Evolutionary conservation across 208 protist genomes (phyloP).

Genomic region (Trypanosoma vivax): DNA sequence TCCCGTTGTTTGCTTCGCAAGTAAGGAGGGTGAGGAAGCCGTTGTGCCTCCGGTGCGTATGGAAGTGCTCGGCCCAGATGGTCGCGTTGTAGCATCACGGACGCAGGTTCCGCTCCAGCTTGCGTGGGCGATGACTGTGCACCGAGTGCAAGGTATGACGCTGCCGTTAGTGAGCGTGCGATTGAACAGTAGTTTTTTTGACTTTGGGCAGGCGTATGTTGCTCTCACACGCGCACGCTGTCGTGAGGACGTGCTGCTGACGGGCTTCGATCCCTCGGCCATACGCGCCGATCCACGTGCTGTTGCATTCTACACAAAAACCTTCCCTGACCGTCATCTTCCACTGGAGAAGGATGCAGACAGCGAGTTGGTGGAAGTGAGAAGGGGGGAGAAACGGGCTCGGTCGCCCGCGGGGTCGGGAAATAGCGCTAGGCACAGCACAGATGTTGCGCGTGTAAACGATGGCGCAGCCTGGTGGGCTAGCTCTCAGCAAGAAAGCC

Average conservation of each 20-base stretch:
- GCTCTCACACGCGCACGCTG: conserved; percentile 25
- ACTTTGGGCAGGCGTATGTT: conserved; percentile 33
- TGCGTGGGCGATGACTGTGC: conserved; percentile 84
- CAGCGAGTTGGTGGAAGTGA: conserved; percentile 10
- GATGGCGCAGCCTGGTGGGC: not conserved
- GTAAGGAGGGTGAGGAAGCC: conserved; percentile 19
- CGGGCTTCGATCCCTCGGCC: conserved; percentile 7
- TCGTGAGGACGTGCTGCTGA: conserved; percentile 21
- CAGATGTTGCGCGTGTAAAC: not conserved
- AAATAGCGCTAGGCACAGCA: not conserved
- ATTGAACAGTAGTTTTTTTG: conserved; percentile 26
- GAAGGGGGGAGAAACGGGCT: not conserved
- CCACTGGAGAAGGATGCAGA: conserved; percentile 2
- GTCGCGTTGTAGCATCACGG: conserved; percentile 8
- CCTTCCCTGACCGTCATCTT: conserved; percentile 10
- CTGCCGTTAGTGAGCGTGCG: conserved; percentile 20
- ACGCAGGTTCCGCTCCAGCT: conserved; percentile 74
- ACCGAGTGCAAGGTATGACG: conserved; percentile 84
- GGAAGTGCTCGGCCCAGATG: conserved; percentile 21
- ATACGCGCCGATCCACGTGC: conserved; percentile 14
- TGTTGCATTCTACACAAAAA: conserved; percentile 24
- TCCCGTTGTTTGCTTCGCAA: conserved; percentile 35
- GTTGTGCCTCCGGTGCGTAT: conserved; percentile 25
- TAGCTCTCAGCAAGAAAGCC: not conserved
- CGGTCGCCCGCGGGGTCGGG: conserved; percentile 2